Evolutionary conservation across 768 basidiomycete species (phyloP).

Genomic region (Kwoniella dejecticola): DNA sequence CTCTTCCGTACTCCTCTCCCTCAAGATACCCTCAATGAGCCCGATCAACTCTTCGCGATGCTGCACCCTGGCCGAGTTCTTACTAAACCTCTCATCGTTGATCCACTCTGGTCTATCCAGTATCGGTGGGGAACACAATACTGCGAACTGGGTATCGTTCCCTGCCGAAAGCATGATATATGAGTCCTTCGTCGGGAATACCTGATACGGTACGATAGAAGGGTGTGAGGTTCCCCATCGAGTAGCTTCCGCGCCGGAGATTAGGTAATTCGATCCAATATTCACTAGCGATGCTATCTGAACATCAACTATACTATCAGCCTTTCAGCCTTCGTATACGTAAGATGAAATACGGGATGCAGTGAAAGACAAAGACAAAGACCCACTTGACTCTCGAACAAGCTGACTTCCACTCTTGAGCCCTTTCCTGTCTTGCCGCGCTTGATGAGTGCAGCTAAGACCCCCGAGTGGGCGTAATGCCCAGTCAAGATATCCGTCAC

Average conservation of each 20-base stretch:
- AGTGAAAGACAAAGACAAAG: no score
- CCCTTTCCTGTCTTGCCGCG: slow-evolving; percentile 82
- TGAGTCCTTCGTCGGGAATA: slow-evolving; percentile 81
- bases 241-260: slow-evolving; percentile 76
- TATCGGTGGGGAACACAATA: slow-evolving; percentile 63
- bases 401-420: slow-evolving; percentile 85
- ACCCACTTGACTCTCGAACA: slow-evolving; percentile 85
- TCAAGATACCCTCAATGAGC: slow-evolving; percentile 67
- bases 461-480: slow-evolving; percentile 86
- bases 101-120: slow-evolving; percentile 66
- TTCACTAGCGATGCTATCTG: slow-evolving; percentile 89
- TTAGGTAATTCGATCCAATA: slow-evolving; percentile 89
- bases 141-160: slow-evolving; percentile 79
- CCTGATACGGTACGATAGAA: slow-evolving; percentile 90
- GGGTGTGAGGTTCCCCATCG: slow-evolving; percentile 93
- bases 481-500: slow-evolving; percentile 79
- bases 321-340: no score
- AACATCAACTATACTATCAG: no score
- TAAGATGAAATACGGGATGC: no score
- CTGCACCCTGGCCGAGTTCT: slow-evolving; percentile 73
- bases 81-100: slow-evolving; percentile 67
- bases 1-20: slow-evolving; percentile 64
- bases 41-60: slow-evolving; percentile 71
- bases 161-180: slow-evolving; percentile 93
- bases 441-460: slow-evolving; percentile 84